These are phyloP conservation scores for Trichoderma citrinoviride DNA, from an alignment of 2,329 filamentous ascomycete genomes.

Conservation along the genomic window DNA sequence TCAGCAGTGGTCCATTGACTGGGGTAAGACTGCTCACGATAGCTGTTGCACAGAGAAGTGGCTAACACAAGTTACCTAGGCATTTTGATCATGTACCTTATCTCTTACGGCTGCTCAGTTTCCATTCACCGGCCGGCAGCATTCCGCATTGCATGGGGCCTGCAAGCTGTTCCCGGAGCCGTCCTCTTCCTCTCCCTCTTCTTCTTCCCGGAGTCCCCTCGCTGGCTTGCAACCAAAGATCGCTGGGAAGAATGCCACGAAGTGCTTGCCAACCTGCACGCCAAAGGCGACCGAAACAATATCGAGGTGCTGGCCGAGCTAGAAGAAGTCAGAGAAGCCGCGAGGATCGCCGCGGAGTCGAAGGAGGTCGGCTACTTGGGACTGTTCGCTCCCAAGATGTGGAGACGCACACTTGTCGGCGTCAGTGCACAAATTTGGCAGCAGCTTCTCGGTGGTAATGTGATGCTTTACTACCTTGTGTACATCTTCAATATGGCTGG, in stretches of 20 bases:
- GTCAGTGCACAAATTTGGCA: constrained; percentile 54
- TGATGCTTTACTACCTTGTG: constrained; percentile 59
- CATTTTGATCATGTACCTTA: neutral
- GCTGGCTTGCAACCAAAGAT: neutral
- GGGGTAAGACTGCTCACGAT: neutral
- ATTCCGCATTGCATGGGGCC: neutral
- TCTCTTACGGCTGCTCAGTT: neutral
- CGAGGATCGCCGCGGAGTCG: constrained; percentile 38
- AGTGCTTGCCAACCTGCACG: neutral
- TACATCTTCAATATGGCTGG: constrained; percentile 62
- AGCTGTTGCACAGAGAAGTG: too few relatives aligned
- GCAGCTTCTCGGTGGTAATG: constrained; percentile 53
- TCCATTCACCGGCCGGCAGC: neutral
- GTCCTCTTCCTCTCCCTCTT: neutral
- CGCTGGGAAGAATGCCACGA: constrained; percentile 1
- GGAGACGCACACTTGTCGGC: constrained; percentile 51
- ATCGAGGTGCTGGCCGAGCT: neutral
- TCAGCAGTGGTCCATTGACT: constrained; percentile 5
- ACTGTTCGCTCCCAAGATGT: constrained; percentile 47
- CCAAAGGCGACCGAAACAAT: neutral
- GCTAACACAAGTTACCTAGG: neutral
- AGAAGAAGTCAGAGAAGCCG: constrained; percentile 33
- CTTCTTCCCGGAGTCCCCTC: neutral
- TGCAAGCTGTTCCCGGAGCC: neutral
- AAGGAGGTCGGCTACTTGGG: constrained; percentile 41